These are phyloP conservation scores for Eucalyptus pumila DNA, from an alignment of 345 rosid genomes.

Conservation along the genomic window DNA sequence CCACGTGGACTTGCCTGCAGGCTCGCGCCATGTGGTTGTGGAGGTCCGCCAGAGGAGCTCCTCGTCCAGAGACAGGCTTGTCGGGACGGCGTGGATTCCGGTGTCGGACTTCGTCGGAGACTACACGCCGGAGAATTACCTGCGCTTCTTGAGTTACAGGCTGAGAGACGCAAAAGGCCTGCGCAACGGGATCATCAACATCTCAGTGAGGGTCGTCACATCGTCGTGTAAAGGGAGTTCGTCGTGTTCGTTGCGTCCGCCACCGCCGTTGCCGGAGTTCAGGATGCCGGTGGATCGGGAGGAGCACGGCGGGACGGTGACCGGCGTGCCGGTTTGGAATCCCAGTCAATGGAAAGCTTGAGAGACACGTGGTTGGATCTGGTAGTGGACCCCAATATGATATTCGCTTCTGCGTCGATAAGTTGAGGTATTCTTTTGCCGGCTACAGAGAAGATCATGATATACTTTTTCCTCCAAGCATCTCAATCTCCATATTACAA, in stretches of 20 bases:
- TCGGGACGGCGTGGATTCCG: conserved; percentile 1
- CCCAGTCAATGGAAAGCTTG: background rate
- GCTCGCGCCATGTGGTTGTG: background rate
- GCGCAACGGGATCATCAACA: background rate
- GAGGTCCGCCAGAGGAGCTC: conserved; percentile 1
- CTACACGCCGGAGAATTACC: background rate
- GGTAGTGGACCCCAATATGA: background rate
- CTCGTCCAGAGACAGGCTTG: background rate
- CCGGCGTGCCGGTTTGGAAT: background rate
- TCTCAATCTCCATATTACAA: background rate
- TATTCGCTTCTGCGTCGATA: background rate
- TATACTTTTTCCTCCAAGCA: background rate
- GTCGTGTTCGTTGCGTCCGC: background rate
- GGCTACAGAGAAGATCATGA: background rate
- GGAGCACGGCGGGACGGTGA: background rate
- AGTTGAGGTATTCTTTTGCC: background rate
- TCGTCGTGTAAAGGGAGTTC: background rate
- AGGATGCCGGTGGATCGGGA: background rate
- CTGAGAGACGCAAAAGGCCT: background rate
- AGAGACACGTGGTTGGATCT: background rate
- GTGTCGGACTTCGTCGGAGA: conserved; percentile 10
- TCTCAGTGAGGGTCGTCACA: background rate
- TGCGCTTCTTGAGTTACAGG: conserved; percentile 1
- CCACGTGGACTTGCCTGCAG: background rate
- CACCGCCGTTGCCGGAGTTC: background rate